A percentile compares a stretch with the other conserved stretches of the same genome.
phyloP scores from a whole-genome alignment of 2,329 filamentous ascomycete species.

The Diaporthe vaccinii region DNA sequence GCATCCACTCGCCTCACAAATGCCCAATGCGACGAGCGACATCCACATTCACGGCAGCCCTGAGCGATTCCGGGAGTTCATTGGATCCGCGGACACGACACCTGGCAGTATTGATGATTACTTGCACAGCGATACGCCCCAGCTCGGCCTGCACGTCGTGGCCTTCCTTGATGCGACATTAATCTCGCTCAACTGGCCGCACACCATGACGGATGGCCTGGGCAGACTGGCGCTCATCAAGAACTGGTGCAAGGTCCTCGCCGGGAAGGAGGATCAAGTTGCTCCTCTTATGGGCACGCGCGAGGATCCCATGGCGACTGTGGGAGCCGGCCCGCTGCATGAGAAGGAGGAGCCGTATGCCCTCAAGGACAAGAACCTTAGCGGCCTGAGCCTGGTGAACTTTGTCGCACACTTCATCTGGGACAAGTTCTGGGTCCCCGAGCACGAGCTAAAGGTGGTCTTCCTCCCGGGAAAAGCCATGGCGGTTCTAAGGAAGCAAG shows the following conservation, averaged over 20 bases:
- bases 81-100: conserved; percentile 46
- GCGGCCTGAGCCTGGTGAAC: conserved; percentile 46
- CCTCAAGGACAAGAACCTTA: conserved; percentile 46
- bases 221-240: conserved; percentile 57
- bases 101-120: conserved; percentile 54
- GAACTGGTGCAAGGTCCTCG: conserved; percentile 61
- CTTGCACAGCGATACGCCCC: conserved; percentile 57
- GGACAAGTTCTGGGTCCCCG: conserved; percentile 49
- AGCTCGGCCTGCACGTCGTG: conserved; percentile 61
- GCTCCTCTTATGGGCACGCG: conserved; percentile 51
- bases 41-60: conserved; percentile 49
- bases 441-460: conserved; percentile 53
- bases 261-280: conserved; percentile 57
- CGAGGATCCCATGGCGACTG: conserved; percentile 52
- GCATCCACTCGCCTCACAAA: conserved; percentile 55
- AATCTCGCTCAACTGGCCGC: conserved; percentile 60
- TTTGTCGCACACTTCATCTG: conserved; percentile 53
- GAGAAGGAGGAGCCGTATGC: conserved; percentile 47
- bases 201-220: conserved; percentile 62
- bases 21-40: conserved; percentile 51
- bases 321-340: conserved; percentile 42
- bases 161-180: conserved; percentile 65
- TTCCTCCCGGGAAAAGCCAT: conserved; percentile 54
- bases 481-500: conserved; percentile 48
- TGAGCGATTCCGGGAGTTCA: conserved; percentile 46